Base-by-base conservation (phyloP, 192 early-diverging fungal genomes). In the Kickxella alabastrina region DNA sequence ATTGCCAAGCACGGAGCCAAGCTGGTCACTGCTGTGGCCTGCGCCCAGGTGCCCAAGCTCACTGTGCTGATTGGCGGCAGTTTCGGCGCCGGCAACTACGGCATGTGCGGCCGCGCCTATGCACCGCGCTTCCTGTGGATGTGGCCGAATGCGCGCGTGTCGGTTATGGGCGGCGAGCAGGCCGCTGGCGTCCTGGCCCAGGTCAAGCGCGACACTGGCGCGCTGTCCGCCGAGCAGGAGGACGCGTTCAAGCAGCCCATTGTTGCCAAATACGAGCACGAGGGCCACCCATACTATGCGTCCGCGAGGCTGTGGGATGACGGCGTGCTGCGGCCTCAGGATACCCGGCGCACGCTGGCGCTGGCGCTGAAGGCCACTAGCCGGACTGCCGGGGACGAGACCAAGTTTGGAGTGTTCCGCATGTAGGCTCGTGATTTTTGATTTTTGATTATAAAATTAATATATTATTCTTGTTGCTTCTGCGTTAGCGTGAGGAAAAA, bases 1-100 rank as follows among this genome's bases (percentile, higher is more conserved):
- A 97, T 97, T 73, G 94, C 94, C 43, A 97, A 94, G 78, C 92
- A 97, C 66, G 94, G 94, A 17, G 92, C 92, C 53, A 97, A 97
- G 66, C 80, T 97, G 66, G 94, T 97, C 0, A 94, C 89, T 6
- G 92, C 94, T 13, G 94, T 97, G 5, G 88, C 92, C 3, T 93
- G 88, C 57, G 90, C 92, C 80, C n/a, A 85, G 36, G 92, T 97
- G 22, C 94, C 94, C 34, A 95, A 97, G 70, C 89, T 97, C 45
- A 92, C 94, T 1, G 79, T 92, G n/a, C 76, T 88, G 24, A 75
- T 84, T 14, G 85, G 84, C 44, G 84, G 85, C 44, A 84, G 82
- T 53, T 90, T 87, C 41, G 85, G 88, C 38, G 88, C 87, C 18
- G 89, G 94, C 64, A 97, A 97, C 80, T 95, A 97, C 61, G 95